Conservation (phyloP, 2,329 filamentous ascomycete species). For the Cladosporium phlei region DNA sequence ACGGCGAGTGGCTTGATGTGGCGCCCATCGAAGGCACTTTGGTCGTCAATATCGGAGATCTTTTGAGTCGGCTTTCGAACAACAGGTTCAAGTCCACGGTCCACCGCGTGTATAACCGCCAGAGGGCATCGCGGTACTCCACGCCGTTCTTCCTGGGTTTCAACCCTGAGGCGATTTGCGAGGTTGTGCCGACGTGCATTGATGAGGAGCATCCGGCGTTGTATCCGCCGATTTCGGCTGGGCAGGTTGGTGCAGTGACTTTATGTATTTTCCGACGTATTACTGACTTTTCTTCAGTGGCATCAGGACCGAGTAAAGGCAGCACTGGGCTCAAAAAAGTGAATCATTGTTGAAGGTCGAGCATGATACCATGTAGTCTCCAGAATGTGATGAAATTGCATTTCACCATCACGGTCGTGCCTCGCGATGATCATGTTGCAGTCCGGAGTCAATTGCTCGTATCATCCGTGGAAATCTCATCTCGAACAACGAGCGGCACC, state of each 20-base stretch:
- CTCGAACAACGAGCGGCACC: background rate
- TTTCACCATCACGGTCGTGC: no score
- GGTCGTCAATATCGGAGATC: conserved; percentile 49
- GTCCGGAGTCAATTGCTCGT: no score
- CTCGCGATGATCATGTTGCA: no score
- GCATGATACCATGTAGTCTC: no score
- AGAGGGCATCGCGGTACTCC: background rate
- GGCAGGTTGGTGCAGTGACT: background rate
- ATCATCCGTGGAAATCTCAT: no score
- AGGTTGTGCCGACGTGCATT: background rate
- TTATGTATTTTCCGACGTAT: background rate
- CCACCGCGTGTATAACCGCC: conserved; percentile 15
- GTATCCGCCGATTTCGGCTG: background rate
- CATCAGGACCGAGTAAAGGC: background rate
- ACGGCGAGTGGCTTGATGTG: conserved; percentile 39
- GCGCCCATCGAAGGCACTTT: conserved; percentile 42
- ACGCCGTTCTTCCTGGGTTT: conserved; percentile 2
- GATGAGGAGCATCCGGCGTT: background rate
- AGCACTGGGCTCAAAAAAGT: background rate
- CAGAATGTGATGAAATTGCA: no score
- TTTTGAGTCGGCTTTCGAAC: conserved; percentile 44
- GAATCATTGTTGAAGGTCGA: no score
- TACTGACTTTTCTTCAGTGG: background rate
- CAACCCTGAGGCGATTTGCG: background rate
- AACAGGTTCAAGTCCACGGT: conserved; percentile 29